phyloP scores from a whole-genome alignment of 495 filamentous ascomycete genomes.

The Neurospora sp. region DNA sequence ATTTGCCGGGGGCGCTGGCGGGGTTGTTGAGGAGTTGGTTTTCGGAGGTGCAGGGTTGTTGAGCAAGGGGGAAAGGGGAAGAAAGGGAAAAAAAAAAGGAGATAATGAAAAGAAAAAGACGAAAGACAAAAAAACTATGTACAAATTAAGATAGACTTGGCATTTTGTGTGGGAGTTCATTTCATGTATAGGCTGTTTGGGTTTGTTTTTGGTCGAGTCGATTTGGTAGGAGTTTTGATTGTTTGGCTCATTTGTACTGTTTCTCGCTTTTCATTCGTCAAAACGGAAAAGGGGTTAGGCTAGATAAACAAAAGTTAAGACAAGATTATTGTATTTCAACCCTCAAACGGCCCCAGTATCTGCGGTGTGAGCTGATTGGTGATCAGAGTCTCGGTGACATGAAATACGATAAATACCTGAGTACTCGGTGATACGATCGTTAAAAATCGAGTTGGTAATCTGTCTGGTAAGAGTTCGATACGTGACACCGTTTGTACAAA shows the following conservation, averaged over 20 bases:
- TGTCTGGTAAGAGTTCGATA: no score
- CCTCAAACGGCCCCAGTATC: no score
- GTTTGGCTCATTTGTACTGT: neutral
- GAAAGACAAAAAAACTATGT: neutral
- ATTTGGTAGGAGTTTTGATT: neutral
- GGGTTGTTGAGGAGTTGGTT: conserved; percentile 93
- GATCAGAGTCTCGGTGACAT: no score
- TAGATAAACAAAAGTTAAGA: neutral
- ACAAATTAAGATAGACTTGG: neutral
- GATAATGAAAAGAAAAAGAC: neutral
- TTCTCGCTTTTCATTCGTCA: neutral
- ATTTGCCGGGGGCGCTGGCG: conserved; percentile 81
- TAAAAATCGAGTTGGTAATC: no score
- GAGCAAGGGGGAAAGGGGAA: neutral
- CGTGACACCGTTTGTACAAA: no score
- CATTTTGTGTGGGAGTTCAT: neutral
- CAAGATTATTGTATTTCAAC: no score
- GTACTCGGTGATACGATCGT: no score
- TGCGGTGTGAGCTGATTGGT: no score
- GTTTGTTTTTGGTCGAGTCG: neutral
- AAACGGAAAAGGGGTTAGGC: neutral
- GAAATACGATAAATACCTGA: no score
- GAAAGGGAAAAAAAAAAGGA: conserved; percentile 3
- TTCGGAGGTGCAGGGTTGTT: no score
- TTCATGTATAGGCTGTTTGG: no score